Evolutionary conservation across 495 filamentous ascomycete species (phyloP).

Genomic region (Peziza echinospora): DNA sequence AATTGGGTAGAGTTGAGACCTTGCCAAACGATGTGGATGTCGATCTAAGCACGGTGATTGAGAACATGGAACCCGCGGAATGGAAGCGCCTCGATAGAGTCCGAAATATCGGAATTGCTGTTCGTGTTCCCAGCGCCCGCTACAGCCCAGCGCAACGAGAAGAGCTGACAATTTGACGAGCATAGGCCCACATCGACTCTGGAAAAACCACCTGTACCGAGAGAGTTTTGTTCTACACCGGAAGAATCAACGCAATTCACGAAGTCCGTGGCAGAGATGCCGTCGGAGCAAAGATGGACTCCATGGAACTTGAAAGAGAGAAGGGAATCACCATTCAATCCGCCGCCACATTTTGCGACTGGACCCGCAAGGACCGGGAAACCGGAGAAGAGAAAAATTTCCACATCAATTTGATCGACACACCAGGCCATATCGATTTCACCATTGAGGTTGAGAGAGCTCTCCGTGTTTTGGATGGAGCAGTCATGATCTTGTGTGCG

Average conservation of each 20-base stretch:
- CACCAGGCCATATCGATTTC: slow-evolving; percentile 97
- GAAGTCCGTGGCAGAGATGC: slow-evolving; percentile 91
- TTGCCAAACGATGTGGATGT: not conserved
- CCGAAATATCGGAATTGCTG: slow-evolving; percentile 95
- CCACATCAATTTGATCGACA: slow-evolving; percentile 97
- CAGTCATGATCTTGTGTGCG: slow-evolving; percentile 96
- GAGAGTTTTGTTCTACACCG: slow-evolving; percentile 95
- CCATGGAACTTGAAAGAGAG: slow-evolving; percentile 94
- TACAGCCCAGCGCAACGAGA: not conserved
- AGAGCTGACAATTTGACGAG: slow-evolving; percentile 7
- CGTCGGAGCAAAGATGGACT: slow-evolving; percentile 99
- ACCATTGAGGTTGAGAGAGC: slow-evolving; percentile 98
- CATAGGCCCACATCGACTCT: slow-evolving; percentile 90
- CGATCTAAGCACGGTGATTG: slow-evolving; percentile 22
- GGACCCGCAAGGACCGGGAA: slow-evolving; percentile 56
- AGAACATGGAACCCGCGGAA: slow-evolving; percentile 54
- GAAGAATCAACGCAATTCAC: slow-evolving; percentile 88
- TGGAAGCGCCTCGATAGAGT: slow-evolving; percentile 51
- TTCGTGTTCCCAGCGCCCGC: slow-evolving; percentile 23
- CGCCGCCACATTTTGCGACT: slow-evolving; percentile 94
- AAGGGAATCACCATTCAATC: slow-evolving; percentile 99
- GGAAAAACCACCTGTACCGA: slow-evolving; percentile 96
- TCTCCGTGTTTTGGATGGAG: slow-evolving; percentile 85
- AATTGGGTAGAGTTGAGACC: not conserved
- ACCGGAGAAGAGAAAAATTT: slow-evolving; percentile 67